Percentiles rank a stretch among this genome's conserved stretches.
phyloP scores from a whole-genome alignment of 1,139 yeast species.

The Zygoascus sp. region DNA sequence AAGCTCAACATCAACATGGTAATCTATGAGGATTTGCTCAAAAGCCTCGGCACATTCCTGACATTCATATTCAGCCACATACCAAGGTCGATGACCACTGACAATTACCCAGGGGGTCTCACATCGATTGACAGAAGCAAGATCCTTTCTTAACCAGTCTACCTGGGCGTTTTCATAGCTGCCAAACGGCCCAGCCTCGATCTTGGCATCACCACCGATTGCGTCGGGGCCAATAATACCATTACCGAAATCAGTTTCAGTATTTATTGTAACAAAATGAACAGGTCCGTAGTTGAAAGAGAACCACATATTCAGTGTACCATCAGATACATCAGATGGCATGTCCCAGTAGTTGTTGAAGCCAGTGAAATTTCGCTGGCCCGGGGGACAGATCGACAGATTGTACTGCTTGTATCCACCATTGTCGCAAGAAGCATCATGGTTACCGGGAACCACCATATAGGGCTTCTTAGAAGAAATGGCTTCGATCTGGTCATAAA shows the following conservation, averaged over 20 bases:
- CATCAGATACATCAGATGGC: conserved; percentile 23
- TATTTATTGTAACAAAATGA: conserved; percentile 31
- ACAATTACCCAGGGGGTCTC: conserved; percentile 35
- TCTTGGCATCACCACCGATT: conserved; percentile 21
- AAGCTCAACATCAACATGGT: conserved; percentile 29
- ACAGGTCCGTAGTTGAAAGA: conserved; percentile 33
- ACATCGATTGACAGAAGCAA: conserved; percentile 33
- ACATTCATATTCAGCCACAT: conserved; percentile 26
- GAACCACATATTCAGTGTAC: conserved; percentile 30
- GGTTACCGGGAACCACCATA: conserved; percentile 32
- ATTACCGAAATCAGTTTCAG: conserved; percentile 30
- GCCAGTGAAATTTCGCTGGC: conserved; percentile 29
- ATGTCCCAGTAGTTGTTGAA: conserved; percentile 26
- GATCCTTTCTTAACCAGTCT: conserved; percentile 42
- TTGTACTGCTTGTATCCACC: conserved; percentile 19
- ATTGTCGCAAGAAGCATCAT: conserved; percentile 29
- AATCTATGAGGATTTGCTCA: conserved; percentile 26
- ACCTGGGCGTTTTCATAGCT: conserved; percentile 29
- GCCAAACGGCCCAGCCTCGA: conserved; percentile 31
- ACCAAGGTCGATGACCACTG: conserved; percentile 39
- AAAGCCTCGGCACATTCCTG: conserved; percentile 29
- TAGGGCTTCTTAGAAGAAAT: conserved; percentile 25
- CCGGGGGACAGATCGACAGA: conserved; percentile 24
- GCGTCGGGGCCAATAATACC: conserved; percentile 26
- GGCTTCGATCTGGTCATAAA: conserved; percentile 27